Conservation (phyloP, 164 flowering plant genomes). For the Taxillus chinensis region DNA sequence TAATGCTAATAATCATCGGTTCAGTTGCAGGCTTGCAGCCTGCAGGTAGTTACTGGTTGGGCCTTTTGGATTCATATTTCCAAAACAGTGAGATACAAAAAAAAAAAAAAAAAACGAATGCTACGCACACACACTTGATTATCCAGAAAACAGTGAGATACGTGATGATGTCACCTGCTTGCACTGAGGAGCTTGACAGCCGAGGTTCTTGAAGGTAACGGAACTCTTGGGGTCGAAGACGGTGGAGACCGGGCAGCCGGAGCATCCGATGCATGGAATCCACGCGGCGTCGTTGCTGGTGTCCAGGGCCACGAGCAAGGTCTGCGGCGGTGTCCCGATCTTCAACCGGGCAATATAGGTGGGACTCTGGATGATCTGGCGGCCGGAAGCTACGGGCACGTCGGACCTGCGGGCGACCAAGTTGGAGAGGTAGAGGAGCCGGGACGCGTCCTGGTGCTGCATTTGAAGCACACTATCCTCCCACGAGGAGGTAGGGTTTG, state of each 20-base stretch:
- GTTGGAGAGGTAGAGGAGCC: conserved; percentile 33
- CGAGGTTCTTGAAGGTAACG: conserved; percentile 40
- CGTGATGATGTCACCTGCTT: conserved; percentile 40
- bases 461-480: conserved; percentile 31
- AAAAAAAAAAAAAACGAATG: too few species aligned
- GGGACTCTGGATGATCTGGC: conserved; percentile 56
- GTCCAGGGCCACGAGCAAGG: conserved; percentile 71
- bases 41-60: too few species aligned
- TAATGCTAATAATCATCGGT: too few species aligned
- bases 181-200: conserved; percentile 59
- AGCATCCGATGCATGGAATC: conserved; percentile 82
- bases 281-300: conserved; percentile 84
- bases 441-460: conserved; percentile 25
- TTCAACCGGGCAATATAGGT: conserved; percentile 60
- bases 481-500: conserved; percentile 24
- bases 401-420: conserved; percentile 27
- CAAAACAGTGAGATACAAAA: too few species aligned
- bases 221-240: conserved; percentile 38
- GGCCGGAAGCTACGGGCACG: conserved; percentile 72
- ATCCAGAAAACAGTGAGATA: too few species aligned
- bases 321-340: conserved; percentile 77
- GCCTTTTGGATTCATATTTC: too few species aligned
- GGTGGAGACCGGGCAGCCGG: conserved; percentile 50
- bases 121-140: too few species aligned
- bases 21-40: too few species aligned